phyloP scores from a whole-genome alignment of 2,329 filamentous ascomycete species.

The Fusarium heterosporum region DNA sequence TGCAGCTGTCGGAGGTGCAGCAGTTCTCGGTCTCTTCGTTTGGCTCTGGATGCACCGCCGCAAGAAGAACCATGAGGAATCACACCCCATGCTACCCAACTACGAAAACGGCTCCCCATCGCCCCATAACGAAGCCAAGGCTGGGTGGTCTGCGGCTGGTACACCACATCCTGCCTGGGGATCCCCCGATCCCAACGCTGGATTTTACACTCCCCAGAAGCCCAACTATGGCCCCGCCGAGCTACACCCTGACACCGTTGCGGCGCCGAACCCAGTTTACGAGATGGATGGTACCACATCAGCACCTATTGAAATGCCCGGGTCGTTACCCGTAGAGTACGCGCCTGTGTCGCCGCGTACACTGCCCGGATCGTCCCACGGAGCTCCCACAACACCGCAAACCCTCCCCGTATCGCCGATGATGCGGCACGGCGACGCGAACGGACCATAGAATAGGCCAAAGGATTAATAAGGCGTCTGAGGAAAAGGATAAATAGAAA shows the following conservation, averaged over 20 bases:
- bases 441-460: background rate
- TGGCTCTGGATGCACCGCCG: conserved; percentile 48
- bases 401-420: background rate
- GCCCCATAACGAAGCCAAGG: conserved; percentile 41
- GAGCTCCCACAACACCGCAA: background rate
- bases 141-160: conserved; percentile 14
- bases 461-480: background rate
- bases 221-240: conserved; percentile 16
- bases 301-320: conserved; percentile 33
- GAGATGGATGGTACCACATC: conserved; percentile 44
- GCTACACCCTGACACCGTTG: conserved; percentile 19
- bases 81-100: conserved; percentile 49
- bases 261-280: conserved; percentile 17
- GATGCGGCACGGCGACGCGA: background rate
- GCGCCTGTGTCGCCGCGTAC: conserved; percentile 13
- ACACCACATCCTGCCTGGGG: conserved; percentile 22
- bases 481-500: conserved; percentile 7
- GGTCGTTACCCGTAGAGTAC: conserved; percentile 13
- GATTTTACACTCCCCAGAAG: conserved; percentile 18
- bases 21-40: conserved; percentile 40
- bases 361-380: conserved; percentile 14
- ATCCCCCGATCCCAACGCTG: conserved; percentile 10
- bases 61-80: conserved; percentile 45
- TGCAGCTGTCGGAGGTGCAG: conserved; percentile 48
- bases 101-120: conserved; percentile 37